These are phyloP conservation scores for Trichopus zeylanicus DNA, from an alignment of 116 monocot genomes.

Conservation along the genomic window DNA sequence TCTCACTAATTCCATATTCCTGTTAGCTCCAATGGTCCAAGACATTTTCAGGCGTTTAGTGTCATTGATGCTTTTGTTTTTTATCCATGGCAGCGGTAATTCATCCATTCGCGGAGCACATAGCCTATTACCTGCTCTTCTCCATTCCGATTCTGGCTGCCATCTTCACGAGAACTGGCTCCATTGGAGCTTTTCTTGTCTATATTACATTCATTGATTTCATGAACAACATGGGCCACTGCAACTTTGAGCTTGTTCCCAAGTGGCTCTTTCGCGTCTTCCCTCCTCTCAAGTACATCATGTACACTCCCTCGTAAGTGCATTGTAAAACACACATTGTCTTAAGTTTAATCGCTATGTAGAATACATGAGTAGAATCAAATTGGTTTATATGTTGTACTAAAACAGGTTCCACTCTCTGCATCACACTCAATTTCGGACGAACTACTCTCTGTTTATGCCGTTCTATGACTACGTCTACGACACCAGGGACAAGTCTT, in stretches of 20 bases:
- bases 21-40: too few species aligned
- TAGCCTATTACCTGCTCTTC: slow-evolving; percentile 9
- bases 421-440: slow-evolving; percentile 43
- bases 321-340: neutral
- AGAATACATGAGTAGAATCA: too few species aligned
- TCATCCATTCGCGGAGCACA: slow-evolving; percentile 14
- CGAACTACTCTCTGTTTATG: slow-evolving; percentile 45
- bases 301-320: slow-evolving; percentile 20
- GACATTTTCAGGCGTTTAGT: too few species aligned
- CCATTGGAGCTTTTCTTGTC: neutral
- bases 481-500: slow-evolving; percentile 21
- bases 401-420: slow-evolving; percentile 48
- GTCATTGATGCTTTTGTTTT: neutral
- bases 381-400: too few species aligned
- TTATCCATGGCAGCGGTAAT: slow-evolving; percentile 7
- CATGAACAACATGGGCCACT: slow-evolving; percentile 20
- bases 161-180: slow-evolving; percentile 5
- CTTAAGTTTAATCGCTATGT: neutral
- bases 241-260: slow-evolving; percentile 17
- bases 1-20: too few species aligned
- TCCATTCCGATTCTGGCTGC: slow-evolving; percentile 7
- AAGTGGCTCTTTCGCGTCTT: slow-evolving; percentile 9
- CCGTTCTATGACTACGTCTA: slow-evolving; percentile 48
- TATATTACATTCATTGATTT: slow-evolving; percentile 12
- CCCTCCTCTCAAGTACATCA: slow-evolving; percentile 17